Conservation (phyloP, 176 grass and related monocot genomes). For the Oryza australiensis region DNA sequence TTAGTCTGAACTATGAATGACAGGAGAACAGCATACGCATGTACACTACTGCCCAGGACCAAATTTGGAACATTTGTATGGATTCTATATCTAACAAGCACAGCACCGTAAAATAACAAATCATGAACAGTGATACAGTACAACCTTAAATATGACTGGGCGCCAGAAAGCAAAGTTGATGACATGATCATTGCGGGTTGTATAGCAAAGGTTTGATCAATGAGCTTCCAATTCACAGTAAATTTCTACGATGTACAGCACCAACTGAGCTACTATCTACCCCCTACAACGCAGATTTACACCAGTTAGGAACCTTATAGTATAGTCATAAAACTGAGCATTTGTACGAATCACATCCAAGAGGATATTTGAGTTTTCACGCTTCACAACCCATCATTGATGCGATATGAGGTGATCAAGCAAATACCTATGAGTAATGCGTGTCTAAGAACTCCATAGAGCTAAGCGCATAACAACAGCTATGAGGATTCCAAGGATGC, state of each 20-base stretch:
- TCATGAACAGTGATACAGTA: not conserved
- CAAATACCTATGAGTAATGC: not conserved
- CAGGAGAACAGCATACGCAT: not conserved
- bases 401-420: constrained; percentile 8
- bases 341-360: constrained; percentile 17
- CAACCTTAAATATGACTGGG: not conserved
- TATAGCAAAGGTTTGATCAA: constrained; percentile 15
- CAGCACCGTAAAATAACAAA: not conserved
- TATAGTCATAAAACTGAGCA: not conserved
- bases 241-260: constrained; percentile 27
- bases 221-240: not conserved
- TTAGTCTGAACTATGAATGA: not conserved
- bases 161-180: constrained; percentile 2
- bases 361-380: not conserved
- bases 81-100: not conserved
- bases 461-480: constrained; percentile 54
- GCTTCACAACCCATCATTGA: constrained; percentile 14
- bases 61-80: not conserved
- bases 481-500: constrained; percentile 63
- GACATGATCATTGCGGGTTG: not conserved
- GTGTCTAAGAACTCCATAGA: constrained; percentile 25
- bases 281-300: constrained; percentile 17
- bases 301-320: constrained; percentile 1
- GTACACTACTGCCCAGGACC: not conserved
- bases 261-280: constrained; percentile 10